Base-by-base conservation (phyloP, 257 asterid species). In the Solanum dulcamara region DNA sequence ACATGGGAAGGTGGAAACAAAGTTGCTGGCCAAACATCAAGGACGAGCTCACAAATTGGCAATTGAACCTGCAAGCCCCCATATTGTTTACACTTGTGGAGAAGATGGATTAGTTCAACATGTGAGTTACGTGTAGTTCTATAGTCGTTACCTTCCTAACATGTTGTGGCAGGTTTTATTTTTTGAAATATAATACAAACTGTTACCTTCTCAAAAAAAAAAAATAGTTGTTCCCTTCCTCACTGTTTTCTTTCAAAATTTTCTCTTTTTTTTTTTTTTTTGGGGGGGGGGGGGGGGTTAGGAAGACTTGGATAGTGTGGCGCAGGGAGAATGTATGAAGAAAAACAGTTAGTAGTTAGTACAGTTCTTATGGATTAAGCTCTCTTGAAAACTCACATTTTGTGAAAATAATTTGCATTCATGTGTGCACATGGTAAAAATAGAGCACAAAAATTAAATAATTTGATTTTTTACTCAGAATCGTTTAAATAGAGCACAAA, bases 51-150 rank as follows among this genome's bases (percentile, higher is more conserved):
- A 93, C 87, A 94, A 92, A 84, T 88, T 95, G 90, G 97, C 98
- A 74, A 80, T 96, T 82, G 98, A 95, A 90, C 98, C 97, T 86
- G 98, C 97, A 86, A 90, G 96, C 90, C 94, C 98, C 40, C 93
- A 92, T 89, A 90, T 90, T 42, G 84, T 96, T 62, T 96, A 94
- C 91, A 94, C 97, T 50, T 96, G 99, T 86, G 98, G 98, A 35
- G 97, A 94, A 89, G 97, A 96, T 91, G 98, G 98, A 82, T 44
- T 93, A 84, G 99, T 96, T 88, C 97, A 92, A 85, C 99, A 90
- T 89, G 99, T 96, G 89, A 93, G 97, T 87, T 80, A 18, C 50
- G 33, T 20, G 42, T 77, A 77, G 64, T 77, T 77, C 64, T 64
- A 50, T 33, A 33, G 70, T 66, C 15, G 28, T 53, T 85, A n/a